Conservation (phyloP, 768 basidiomycete genomes). For the Cubamyces lactineus region DNA sequence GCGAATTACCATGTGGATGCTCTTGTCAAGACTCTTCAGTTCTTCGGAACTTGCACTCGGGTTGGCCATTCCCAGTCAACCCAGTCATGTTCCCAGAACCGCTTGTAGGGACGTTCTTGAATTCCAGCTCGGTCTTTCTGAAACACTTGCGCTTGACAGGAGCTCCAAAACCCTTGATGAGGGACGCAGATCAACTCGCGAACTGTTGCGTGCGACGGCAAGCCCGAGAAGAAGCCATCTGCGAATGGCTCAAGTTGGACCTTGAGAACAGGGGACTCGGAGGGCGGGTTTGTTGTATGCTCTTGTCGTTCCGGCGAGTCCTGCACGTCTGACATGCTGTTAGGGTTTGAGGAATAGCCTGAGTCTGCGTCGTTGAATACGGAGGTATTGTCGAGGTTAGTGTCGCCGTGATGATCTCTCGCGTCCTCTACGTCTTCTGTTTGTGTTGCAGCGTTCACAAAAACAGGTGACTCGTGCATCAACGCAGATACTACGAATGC, state of each 20-base stretch:
- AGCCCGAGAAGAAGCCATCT: neutral
- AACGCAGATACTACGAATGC: no score
- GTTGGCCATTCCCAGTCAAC: conserved; percentile 1
- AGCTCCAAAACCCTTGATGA: neutral
- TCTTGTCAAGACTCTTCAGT: neutral
- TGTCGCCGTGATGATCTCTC: no score
- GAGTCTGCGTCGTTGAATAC: neutral
- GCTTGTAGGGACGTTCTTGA: neutral
- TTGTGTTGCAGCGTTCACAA: no score
- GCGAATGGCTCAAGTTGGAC: neutral
- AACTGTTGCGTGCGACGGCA: neutral
- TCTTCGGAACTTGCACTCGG: neutral
- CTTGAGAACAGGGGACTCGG: neutral
- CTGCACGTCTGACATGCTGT: neutral
- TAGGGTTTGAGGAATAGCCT: neutral
- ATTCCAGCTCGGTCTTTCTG: neutral
- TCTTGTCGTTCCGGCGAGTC: no score
- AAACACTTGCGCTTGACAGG: neutral
- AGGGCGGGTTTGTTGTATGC: no score
- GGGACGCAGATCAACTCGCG: neutral
- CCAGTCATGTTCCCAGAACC: conserved; percentile 4
- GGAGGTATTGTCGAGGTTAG: no score
- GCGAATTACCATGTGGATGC: no score
- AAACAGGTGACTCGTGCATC: no score
- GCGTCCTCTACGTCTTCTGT: no score